These are phyloP conservation scores for Centrapalus pauciflorus DNA, from an alignment of 129 eudicot species.

Conservation along the genomic window DNA sequence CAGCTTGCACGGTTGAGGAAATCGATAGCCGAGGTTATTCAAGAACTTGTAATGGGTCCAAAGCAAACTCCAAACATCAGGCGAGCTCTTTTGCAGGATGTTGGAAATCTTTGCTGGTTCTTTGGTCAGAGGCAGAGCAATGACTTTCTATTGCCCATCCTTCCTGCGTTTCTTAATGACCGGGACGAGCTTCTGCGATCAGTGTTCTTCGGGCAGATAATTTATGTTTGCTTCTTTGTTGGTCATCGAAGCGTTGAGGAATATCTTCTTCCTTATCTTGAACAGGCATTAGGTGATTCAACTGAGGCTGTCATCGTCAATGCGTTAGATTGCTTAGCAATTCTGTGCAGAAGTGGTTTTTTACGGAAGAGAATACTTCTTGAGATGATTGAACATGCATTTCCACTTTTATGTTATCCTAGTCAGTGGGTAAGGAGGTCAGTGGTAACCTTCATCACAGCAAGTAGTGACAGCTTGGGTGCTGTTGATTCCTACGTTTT, in stretches of 20 bases:
- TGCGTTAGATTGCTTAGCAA: slow-evolving; percentile 73
- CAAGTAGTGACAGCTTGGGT: slow-evolving; percentile 84
- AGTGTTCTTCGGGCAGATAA: slow-evolving; percentile 75
- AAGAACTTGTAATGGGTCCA: slow-evolving; percentile 99
- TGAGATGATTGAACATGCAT: slow-evolving; percentile 89
- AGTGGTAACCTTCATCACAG: slow-evolving; percentile 69
- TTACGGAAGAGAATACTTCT: slow-evolving; percentile 64
- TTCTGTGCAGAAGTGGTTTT: slow-evolving; percentile 68
- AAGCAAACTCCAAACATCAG: slow-evolving; percentile 95
- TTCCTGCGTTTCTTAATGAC: slow-evolving; percentile 91
- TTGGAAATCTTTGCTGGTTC: slow-evolving; percentile 90
- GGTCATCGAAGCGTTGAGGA: slow-evolving; percentile 99
- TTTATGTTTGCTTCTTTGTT: slow-evolving; percentile 89
- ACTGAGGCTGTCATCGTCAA: slow-evolving; percentile 84
- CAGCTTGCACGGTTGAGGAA: slow-evolving; percentile 81
- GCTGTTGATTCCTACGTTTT: slow-evolving; percentile 94
- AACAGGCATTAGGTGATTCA: slow-evolving; percentile 79
- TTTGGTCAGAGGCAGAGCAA: slow-evolving; percentile 94
- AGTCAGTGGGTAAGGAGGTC: slow-evolving; percentile 97
- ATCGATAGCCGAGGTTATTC: slow-evolving; percentile 93
- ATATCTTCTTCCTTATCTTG: slow-evolving; percentile 90
- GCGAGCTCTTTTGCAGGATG: slow-evolving; percentile 86
- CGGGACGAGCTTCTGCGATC: slow-evolving; percentile 86
- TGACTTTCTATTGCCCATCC: slow-evolving; percentile 78
- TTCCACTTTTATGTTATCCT: slow-evolving; percentile 83